phyloP scores from a whole-genome alignment of 1,139 yeast genomes.

The Geotrichum siamense region DNA sequence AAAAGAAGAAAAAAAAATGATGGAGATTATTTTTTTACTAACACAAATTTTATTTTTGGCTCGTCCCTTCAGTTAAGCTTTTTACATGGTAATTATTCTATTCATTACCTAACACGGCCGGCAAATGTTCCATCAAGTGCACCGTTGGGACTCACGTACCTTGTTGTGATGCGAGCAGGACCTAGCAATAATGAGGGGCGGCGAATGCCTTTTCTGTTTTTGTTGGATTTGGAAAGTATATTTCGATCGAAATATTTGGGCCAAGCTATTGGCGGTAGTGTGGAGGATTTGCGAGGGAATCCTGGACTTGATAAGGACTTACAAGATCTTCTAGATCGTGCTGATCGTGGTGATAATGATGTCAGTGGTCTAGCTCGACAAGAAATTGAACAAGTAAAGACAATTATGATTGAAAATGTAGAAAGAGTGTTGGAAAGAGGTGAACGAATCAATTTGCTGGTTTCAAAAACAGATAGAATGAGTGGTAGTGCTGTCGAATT shows the following conservation, averaged over 20 bases:
- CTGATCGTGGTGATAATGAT: slow-evolving; percentile 28
- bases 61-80: slow-evolving; percentile 25
- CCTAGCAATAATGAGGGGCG: slow-evolving; percentile 17
- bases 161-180: slow-evolving; percentile 25
- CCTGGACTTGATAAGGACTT: slow-evolving; percentile 20
- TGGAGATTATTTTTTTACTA: too few relatives aligned
- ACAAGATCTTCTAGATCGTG: slow-evolving; percentile 21
- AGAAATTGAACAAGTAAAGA: slow-evolving; percentile 38
- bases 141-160: slow-evolving; percentile 31
- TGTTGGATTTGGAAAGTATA: slow-evolving; percentile 29
- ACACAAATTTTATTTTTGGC: background rate
- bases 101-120: slow-evolving; percentile 33
- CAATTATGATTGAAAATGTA: slow-evolving; percentile 39
- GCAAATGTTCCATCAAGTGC: slow-evolving; percentile 21
- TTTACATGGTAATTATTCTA: slow-evolving; percentile 31
- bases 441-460: slow-evolving; percentile 65
- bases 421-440: slow-evolving; percentile 62
- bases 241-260: slow-evolving; percentile 23
- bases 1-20: too few relatives aligned
- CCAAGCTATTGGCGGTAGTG: slow-evolving; percentile 18
- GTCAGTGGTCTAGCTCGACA: slow-evolving; percentile 30
- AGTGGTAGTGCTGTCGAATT: slow-evolving; percentile 64
- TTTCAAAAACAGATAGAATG: slow-evolving; percentile 73
- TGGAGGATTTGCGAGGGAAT: slow-evolving; percentile 13
- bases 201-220: slow-evolving; percentile 32